Evolutionary conservation across 495 filamentous ascomycete genomes (phyloP), one percentile per base, ranked within the genome.

Genomic region (Viridothelium virens): DNA sequence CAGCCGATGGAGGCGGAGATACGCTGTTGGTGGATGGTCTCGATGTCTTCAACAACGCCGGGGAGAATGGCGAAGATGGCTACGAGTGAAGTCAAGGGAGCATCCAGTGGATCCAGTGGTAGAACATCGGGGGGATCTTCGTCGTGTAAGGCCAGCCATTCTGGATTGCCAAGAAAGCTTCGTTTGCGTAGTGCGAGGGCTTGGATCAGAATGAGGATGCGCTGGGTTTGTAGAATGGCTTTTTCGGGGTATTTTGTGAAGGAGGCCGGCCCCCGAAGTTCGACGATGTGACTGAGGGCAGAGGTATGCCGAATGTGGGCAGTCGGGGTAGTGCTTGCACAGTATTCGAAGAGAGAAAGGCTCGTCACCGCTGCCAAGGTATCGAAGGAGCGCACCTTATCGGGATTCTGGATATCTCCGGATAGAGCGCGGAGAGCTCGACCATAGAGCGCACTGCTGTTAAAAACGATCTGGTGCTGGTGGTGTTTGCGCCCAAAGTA

Each of bases 91-190:
- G 25, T 31, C n/a, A 59, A 9, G 31, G 53, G 25, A 36, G 36
- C 31, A 36, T 59, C 53, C 7, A 59, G 18, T 5, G 7, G 5
- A 31, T 59, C 25, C 25, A 5, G 25, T 33, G 53, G 5, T 25
- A 25, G 25, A 25, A 14, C 7, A 36, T 59, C 11, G 14, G n/a
- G n/a, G 31, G 36, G 33, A 14, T 59, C 53, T 31, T 59, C 31
- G 3, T 59, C 53, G 36, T 59, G 53, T 59, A 59, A 34, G 25
- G 53, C 53, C 25, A 59, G 53, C 53, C 53, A 59, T 36, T 59
- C 53, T 36, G 25, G 53, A 34, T 36, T 36, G 18, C 53, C 53
- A 18, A 59, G 53, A 14, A 59, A 59, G 14, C 25, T 59, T 14
- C 53, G 11, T 31, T 36, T 59, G 36, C 53, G 53, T 9, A 14